phyloP scores from a whole-genome alignment of 2,329 filamentous ascomycete genomes.

The Alternaria brassicicola region DNA sequence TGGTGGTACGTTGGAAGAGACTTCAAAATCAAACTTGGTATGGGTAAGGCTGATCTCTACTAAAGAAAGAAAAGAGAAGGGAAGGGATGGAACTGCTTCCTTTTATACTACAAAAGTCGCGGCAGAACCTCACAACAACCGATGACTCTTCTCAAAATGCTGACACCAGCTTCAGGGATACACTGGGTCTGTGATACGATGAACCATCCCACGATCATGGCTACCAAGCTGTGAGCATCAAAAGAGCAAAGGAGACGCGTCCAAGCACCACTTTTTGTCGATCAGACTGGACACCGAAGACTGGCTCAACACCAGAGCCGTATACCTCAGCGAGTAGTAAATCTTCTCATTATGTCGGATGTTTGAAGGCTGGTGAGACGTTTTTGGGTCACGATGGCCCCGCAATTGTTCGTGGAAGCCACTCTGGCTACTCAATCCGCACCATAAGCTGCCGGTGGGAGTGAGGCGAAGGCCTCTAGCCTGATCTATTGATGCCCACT shows the following conservation, averaged over 20 bases:
- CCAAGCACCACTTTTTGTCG: background rate
- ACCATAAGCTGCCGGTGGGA: too few species aligned
- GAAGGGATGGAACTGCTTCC: background rate
- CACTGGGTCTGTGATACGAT: background rate
- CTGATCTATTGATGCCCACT: background rate
- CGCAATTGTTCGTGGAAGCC: too few species aligned
- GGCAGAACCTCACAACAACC: background rate
- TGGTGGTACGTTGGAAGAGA: background rate
- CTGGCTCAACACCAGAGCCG: background rate
- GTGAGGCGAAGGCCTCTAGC: background rate
- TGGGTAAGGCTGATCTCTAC: background rate
- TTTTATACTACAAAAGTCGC: background rate
- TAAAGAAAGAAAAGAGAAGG: background rate
- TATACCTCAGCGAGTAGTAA: background rate
- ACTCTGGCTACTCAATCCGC: too few species aligned
- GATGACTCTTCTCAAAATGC: background rate
- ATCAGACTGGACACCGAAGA: background rate
- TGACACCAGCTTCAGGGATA: background rate
- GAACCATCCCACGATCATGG: background rate
- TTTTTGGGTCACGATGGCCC: background rate
- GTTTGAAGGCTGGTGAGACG: background rate
- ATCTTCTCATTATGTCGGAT: background rate
- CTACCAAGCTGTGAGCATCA: background rate
- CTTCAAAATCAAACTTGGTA: background rate
- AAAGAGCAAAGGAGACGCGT: background rate